These are phyloP conservation scores for Hypocreales sp. DNA, from an alignment of 2,329 filamentous ascomycete species.

Conservation along the genomic window DNA sequence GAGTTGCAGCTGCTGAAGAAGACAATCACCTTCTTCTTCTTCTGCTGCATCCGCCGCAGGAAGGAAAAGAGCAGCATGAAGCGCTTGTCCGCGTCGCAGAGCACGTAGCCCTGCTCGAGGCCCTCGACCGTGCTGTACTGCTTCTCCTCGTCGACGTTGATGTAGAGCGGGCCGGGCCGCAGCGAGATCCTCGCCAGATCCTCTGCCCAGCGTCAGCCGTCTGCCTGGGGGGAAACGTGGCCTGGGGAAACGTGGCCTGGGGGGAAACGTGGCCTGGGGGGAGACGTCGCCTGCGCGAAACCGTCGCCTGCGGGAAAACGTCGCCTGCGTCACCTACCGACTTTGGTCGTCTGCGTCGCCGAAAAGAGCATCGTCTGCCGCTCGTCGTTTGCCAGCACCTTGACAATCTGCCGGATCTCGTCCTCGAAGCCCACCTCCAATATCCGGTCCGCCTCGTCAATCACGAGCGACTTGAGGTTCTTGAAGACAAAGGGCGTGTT, in stretches of 20 bases:
- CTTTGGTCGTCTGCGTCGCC: constrained; percentile 95
- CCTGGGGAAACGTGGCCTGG: too few relatives aligned
- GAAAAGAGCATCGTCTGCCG: constrained; percentile 98
- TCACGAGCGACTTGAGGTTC: constrained; percentile 81
- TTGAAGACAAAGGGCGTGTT: constrained; percentile 89
- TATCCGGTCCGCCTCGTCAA: constrained; percentile 94
- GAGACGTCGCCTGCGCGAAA: too few relatives aligned
- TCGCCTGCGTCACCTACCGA: constrained; percentile 34
- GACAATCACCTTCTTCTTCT: constrained; percentile 94
- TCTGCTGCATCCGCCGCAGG: constrained; percentile 59
- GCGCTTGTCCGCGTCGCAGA: constrained; percentile 85
- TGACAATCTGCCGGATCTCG: constrained; percentile 93
- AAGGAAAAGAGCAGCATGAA: constrained; percentile 93
- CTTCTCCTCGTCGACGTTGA: constrained; percentile 87
- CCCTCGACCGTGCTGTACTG: constrained; percentile 86
- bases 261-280: too few relatives aligned
- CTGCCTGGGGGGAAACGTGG: too few relatives aligned
- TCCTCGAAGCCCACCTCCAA: constrained; percentile 97
- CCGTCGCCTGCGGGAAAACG: too few relatives aligned
- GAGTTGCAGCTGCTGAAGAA: constrained; percentile 89
- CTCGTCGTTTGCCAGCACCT: constrained; percentile 75
- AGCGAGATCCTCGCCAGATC: constrained; percentile 91
- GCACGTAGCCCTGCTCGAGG: constrained; percentile 87
- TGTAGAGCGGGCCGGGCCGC: constrained; percentile 79
- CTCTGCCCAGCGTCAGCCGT: constrained; percentile 30